Percentiles rank a stretch among this genome's conserved stretches.
Conservation (phyloP, 179 eudicot genomes). For the Monotropa hypopitys region DNA sequence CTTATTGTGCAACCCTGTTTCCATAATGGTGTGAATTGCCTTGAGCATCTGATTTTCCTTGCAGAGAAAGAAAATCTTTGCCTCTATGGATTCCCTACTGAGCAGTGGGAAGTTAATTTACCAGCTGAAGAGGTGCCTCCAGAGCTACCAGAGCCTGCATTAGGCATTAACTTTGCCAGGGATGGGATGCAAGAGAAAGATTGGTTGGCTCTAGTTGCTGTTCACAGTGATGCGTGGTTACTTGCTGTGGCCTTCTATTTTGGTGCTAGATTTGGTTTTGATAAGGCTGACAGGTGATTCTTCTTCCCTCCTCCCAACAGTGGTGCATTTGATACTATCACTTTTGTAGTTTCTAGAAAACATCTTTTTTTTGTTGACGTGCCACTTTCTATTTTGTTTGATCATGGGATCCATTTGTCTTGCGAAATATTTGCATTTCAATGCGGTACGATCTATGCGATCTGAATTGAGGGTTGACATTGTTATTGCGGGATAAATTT, state of each 20-base stretch:
- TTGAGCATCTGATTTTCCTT: conserved; percentile 1
- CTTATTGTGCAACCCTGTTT: not conserved
- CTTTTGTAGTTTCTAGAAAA: not conserved
- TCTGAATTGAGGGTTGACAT: not conserved
- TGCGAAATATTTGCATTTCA: not conserved
- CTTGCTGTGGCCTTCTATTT: conserved; percentile 50
- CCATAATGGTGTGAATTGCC: not conserved
- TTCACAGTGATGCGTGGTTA: conserved; percentile 54
- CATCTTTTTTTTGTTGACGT: not conserved
- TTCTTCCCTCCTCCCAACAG: not conserved
- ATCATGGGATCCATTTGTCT: not conserved
- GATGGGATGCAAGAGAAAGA: conserved; percentile 52
- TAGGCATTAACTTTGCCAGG: conserved; percentile 55
- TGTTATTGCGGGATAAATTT: not conserved
- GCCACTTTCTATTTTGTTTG: not conserved
- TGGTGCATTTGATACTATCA: not conserved
- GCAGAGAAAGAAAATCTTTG: conserved; percentile 52
- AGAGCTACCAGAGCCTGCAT: conserved; percentile 52
- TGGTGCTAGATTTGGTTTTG: conserved; percentile 50
- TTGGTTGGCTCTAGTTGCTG: conserved; percentile 47
- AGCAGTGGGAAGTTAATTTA: conserved; percentile 49
- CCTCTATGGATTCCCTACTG: conserved; percentile 46
- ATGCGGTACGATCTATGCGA: too few relatives aligned
- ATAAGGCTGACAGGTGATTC: conserved; percentile 20
- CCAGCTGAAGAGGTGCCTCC: conserved; percentile 62